Percentiles rank a stretch among this genome's conserved stretches.
phyloP scores from a whole-genome alignment of 208 protist genomes.

The Wallacemonas sp. region DNA sequence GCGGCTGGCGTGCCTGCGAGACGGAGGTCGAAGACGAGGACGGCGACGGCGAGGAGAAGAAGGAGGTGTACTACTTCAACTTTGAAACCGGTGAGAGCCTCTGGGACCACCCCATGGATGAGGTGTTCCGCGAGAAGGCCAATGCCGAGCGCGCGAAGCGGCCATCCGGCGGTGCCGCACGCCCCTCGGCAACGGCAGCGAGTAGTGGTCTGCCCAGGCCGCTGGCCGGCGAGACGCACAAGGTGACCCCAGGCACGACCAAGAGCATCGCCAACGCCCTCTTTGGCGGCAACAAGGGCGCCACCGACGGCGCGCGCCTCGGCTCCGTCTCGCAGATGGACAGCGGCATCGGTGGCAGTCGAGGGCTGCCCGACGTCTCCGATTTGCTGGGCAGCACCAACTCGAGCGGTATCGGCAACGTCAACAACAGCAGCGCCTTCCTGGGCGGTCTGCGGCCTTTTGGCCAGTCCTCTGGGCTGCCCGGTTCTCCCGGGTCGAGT shows the following conservation, averaged over 20 bases:
- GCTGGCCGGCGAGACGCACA: neutral
- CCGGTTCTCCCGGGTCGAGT: neutral
- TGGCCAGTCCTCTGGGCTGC: neutral
- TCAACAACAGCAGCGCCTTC: neutral
- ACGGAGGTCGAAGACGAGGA: constrained; percentile 63
- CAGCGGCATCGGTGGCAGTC: neutral
- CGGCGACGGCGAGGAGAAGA: neutral
- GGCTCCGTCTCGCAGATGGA: constrained; percentile 9
- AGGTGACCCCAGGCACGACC: constrained; percentile 20
- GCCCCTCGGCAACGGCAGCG: no score
- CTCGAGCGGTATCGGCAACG: constrained; percentile 14
- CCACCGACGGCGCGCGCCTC: constrained; percentile 10
- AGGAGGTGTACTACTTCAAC: constrained; percentile 96
- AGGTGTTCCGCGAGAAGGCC: constrained; percentile 81
- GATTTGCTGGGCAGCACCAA: constrained; percentile 17
- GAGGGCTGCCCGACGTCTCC: constrained; percentile 17
- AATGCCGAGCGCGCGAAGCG: constrained; percentile 48
- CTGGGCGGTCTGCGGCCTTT: neutral
- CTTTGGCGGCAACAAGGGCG: constrained; percentile 18
- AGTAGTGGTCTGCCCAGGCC: no score
- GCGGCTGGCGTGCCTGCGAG: constrained; percentile 92
- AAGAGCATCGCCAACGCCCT: constrained; percentile 48
- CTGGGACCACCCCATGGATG: constrained; percentile 96
- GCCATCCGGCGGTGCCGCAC: no score
- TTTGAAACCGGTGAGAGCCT: constrained; percentile 87